Evolutionary conservation across 768 basidiomycete genomes (phyloP), one percentile per base, ranked within the genome.

Genomic region (Aureoboletus auriporus): DNA sequence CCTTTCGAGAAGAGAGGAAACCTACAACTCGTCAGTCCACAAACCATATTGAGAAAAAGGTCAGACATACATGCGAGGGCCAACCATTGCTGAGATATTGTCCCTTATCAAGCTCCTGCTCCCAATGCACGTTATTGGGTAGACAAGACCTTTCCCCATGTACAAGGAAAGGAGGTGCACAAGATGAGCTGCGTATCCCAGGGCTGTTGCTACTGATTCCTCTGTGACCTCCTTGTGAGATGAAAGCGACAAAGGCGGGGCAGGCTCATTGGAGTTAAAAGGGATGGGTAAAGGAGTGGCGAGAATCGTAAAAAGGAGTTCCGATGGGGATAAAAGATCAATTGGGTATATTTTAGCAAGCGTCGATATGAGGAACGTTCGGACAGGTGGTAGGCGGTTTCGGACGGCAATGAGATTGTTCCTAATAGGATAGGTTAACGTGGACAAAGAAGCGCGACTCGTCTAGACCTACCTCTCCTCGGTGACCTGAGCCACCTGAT

Each of bases 1-100:
- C 94, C 93, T 69, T 82, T 89, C 1, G 90, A 85, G 67, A 92
- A 99, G 28, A 99, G 71, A 14, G 96, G 96, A 66, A 98, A 99
- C 78, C 94, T 96, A 57, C 40, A 49, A 34, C 29, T 20, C 14
- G 39, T 67, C 48, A 60, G 44, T 47, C 37, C 16, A 43, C 12
- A 12, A 35, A 14, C 39, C 36, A 40, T 47, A 46, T 37, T 20
- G 29, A 20, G 46, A 44, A 8, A 40, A 44, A 52, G n/a, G 35
- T 44, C 26, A 42, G 13, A 75, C 88, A 69, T 60, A 95, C 92
- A 93, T 88, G 66, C 95, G 74, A 8, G 93, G 93, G 3, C 96
- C 96, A 49, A 93, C 85, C 88, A 98, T 96, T 12, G 86, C 84
- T 41, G 91, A 93, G 42, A 97, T 94, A 11, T 84, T 85, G 71